Conservation (phyloP, 108 stramenopile genomes). For the Pseudonitzschia pungens region DNA sequence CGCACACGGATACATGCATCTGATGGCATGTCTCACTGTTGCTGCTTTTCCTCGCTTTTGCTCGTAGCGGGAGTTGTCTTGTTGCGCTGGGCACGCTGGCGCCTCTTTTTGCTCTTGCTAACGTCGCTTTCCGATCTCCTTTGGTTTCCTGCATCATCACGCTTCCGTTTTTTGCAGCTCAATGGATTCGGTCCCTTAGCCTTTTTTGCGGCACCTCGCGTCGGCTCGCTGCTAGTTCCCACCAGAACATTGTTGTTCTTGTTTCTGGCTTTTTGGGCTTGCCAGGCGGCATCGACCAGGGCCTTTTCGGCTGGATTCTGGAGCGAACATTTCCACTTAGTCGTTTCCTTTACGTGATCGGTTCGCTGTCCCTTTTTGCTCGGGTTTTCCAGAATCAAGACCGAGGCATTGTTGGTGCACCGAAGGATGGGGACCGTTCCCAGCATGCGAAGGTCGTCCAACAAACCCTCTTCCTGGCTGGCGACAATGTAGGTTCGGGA, state of each 20-base stretch:
- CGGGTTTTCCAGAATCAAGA: slow-evolving; percentile 76
- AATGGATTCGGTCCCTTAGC: slow-evolving; percentile 82
- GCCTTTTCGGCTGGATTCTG: slow-evolving; percentile 53
- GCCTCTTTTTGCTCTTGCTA: slow-evolving; percentile 6
- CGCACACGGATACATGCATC: no score
- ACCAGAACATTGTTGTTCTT: slow-evolving; percentile 2
- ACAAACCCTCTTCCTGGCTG: slow-evolving; percentile 72
- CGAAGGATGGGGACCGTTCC: slow-evolving; percentile 63
- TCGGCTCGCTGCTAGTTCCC: slow-evolving; percentile 4
- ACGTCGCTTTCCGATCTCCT: slow-evolving; percentile 2
- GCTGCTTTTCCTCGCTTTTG: neutral
- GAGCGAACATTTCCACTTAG: slow-evolving; percentile 58
- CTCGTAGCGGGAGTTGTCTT: neutral
- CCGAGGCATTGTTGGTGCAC: slow-evolving; percentile 57
- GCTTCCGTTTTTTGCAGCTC: slow-evolving; percentile 58
- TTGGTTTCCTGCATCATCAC: neutral
- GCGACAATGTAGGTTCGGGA: slow-evolving; percentile 63
- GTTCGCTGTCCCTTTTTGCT: slow-evolving; percentile 56
- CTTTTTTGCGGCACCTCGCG: slow-evolving; percentile 49
- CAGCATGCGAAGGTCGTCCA: slow-evolving; percentile 49
- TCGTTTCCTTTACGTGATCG: slow-evolving; percentile 43
- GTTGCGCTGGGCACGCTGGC: neutral
- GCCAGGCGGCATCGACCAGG: slow-evolving; percentile 50
- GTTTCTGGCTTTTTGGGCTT: slow-evolving; percentile 11
- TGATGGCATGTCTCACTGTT: neutral